Base-by-base conservation (phyloP, 1,284 basidiomycete species). In the Tilletia indica region DNA sequence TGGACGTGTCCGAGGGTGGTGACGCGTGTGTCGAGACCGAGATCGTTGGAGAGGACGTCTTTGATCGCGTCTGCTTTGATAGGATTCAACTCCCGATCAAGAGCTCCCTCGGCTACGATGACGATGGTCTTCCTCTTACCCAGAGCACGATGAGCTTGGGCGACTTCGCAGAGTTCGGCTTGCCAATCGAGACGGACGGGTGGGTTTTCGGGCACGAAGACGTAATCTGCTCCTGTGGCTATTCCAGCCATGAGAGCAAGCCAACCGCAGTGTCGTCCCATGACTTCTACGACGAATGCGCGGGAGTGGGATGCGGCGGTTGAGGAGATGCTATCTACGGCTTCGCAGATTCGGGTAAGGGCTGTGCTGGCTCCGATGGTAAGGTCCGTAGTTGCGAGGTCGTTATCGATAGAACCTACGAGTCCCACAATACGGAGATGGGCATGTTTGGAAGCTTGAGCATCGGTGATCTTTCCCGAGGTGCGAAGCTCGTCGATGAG, bases 261-360 rank as follows among this genome's bases (percentile, higher is more conserved):
- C 97, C 95, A 99, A 47, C 97, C 97, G 84, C 97, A 99, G 83
- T 98, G 93, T 67, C 96, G 87, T 36, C 97, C 97, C 97, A 99
- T 99, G 74, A 99, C 96, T 84, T 99, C 97, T 45, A 99, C 89
- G 67, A 99, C 96, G 85, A 99, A 99, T 0, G 97, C 97, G 76
- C 97, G 90, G 16, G 94, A 97, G 85, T 99, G 96, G 69, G 93
- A 96, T 71, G 90, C 90, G 12, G 96, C 96, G 0, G 96, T 99
- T 6, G 94, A 96, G 76, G 95, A 96, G 86, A 99, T 98, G 75
- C 94, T 95, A 85, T 99, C 96, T 84, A 99, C 93, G 19, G 94
- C 90, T 85, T 99, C 97, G 85, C 95, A 98, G 73, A 99, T 99
- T 58, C 97, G 90, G 80, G 96, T 93, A 45, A 99, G 87, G 14